Conservation (phyloP, 257 asterid genomes). For the Solanum virginianum region DNA sequence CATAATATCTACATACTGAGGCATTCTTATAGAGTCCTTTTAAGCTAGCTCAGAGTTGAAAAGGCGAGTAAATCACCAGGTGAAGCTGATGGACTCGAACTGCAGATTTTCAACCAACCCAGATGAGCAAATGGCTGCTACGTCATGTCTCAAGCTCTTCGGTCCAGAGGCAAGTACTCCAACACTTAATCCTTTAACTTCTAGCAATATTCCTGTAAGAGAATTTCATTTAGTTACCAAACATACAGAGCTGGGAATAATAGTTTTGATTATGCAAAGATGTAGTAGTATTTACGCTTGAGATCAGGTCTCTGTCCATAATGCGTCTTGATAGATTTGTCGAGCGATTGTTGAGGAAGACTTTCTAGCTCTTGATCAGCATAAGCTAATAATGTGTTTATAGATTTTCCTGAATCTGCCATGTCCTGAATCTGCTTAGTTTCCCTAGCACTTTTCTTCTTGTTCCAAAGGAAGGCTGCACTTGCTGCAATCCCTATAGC, state of each 20-base stretch:
- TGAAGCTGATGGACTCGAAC: constrained; percentile 80
- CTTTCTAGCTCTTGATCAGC: constrained; percentile 63
- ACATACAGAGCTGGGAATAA: not conserved
- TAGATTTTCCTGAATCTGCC: constrained; percentile 26
- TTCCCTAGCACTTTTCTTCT: constrained; percentile 49
- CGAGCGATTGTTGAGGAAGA: constrained; percentile 48
- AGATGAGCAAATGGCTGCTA: constrained; percentile 74
- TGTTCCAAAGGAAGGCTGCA: constrained; percentile 74
- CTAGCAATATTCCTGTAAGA: constrained; percentile 45
- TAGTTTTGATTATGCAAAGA: not conserved
- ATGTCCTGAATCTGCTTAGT: constrained; percentile 34
- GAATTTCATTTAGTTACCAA: not conserved
- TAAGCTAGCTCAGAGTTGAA: not conserved
- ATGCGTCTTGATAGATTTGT: constrained; percentile 44
- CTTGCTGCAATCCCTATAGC: constrained; percentile 44
- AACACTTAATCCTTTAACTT: constrained; percentile 50
- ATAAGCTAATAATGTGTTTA: constrained; percentile 4
- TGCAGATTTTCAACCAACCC: constrained; percentile 49
- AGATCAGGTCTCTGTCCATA: constrained; percentile 79
- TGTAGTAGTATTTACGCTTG: constrained; percentile 34
- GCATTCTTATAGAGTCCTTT: not conserved
- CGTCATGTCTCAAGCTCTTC: constrained; percentile 67
- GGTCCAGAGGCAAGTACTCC: constrained; percentile 85
- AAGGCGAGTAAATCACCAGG: constrained; percentile 43
- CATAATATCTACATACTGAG: not conserved